phyloP scores from a whole-genome alignment of 208 protist species.

The Trypanosoma melophagium region DNA sequence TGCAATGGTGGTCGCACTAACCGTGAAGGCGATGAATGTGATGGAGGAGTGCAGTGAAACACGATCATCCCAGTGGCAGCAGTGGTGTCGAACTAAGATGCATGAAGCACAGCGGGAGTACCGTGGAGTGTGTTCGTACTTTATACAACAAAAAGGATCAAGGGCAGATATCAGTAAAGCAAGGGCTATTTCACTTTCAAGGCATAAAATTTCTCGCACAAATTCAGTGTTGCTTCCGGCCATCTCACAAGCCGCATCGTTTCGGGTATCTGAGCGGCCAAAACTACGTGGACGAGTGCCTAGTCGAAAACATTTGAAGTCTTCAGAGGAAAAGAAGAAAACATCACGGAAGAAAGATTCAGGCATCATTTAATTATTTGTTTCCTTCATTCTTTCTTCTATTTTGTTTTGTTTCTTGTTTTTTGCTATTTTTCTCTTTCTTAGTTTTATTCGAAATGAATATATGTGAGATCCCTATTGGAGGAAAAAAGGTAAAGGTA shows the following conservation, averaged over 20 bases:
- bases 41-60: constrained; percentile 65
- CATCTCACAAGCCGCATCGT: background rate
- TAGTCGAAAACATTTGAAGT: background rate
- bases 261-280: background rate
- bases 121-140: constrained; percentile 31
- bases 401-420: background rate
- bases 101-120: constrained; percentile 37
- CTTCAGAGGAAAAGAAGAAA: background rate
- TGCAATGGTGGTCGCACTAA: constrained; percentile 77
- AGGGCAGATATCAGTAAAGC: constrained; percentile 16
- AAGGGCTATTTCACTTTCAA: constrained; percentile 6
- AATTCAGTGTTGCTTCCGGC: background rate
- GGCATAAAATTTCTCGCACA: background rate
- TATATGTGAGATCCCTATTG: background rate
- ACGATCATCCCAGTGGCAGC: constrained; percentile 36
- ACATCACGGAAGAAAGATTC: background rate
- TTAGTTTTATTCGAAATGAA: too few species aligned
- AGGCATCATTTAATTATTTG: too few species aligned
- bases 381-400: too few species aligned
- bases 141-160: constrained; percentile 32
- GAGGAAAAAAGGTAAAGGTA: background rate
- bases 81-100: constrained; percentile 40
- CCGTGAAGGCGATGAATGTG: constrained; percentile 74
- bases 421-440: background rate
- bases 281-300: background rate